Conservation (phyloP, 2,329 filamentous ascomycete genomes). For the Hymenoscyphus repandus region DNA sequence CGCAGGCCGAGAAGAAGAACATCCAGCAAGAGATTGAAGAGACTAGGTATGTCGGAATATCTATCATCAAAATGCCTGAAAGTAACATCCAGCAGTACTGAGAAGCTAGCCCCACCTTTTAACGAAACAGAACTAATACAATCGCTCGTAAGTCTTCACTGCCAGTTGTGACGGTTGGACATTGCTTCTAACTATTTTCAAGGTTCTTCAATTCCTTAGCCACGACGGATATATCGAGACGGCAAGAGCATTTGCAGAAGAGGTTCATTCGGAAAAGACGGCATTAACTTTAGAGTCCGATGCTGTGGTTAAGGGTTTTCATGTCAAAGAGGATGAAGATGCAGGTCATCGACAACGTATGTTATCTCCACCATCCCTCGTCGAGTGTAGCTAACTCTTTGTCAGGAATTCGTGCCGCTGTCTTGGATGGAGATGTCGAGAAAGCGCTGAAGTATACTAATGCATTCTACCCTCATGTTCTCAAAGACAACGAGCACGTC, state of each 20-base stretch:
- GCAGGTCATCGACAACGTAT: conserved; percentile 80
- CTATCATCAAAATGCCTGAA: neutral
- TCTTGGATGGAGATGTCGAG: conserved; percentile 90
- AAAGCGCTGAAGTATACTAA: conserved; percentile 78
- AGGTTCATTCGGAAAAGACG: conserved; percentile 69
- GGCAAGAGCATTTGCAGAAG: conserved; percentile 78
- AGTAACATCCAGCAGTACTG: conserved; percentile 31
- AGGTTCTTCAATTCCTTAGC: conserved; percentile 77
- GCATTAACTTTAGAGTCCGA: conserved; percentile 57
- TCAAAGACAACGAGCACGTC: conserved; percentile 75
- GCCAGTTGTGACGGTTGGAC: neutral
- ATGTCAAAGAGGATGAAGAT: conserved; percentile 76
- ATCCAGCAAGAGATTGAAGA: conserved; percentile 45
- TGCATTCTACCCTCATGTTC: conserved; percentile 72
- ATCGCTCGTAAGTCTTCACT: conserved; percentile 52
- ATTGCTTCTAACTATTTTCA: conserved; percentile 4
- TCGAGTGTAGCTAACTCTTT: conserved; percentile 6
- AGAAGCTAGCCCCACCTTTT: conserved; percentile 49
- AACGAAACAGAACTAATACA: conserved; percentile 77
- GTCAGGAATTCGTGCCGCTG: conserved; percentile 75
- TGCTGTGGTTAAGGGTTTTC: conserved; percentile 51
- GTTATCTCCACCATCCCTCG: conserved; percentile 28
- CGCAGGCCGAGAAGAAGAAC: conserved; percentile 25
- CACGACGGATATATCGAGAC: conserved; percentile 97
- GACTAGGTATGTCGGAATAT: conserved; percentile 34